Evolutionary conservation across 2,329 filamentous ascomycete species (phyloP).

Genomic region (Aciculosporium take): DNA sequence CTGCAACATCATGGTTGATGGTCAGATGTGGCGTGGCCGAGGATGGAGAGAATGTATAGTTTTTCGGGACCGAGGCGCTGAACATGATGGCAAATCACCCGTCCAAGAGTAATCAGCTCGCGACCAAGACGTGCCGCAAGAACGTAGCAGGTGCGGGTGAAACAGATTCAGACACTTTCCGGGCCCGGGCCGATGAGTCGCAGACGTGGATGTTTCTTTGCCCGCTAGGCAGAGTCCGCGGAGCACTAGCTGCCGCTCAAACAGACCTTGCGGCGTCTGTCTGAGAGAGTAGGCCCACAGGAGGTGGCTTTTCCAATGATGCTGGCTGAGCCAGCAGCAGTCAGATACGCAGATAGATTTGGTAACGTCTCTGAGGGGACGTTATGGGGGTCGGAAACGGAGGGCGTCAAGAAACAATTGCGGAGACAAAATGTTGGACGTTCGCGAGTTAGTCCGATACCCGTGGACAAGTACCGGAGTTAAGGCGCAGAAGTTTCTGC

Average conservation of each 20-base stretch:
- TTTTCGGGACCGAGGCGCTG: conserved; percentile 62
- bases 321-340: conserved; percentile 86
- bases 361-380: conserved; percentile 52
- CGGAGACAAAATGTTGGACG: conserved; percentile 77
- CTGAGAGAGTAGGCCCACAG: conserved; percentile 97
- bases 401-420: conserved; percentile 72
- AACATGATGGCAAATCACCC: conserved; percentile 43
- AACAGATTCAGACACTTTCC: background rate
- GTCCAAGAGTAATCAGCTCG: background rate
- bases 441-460: conserved; percentile 62
- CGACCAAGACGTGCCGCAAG: background rate
- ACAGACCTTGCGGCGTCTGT: conserved; percentile 88
- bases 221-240: conserved; percentile 44
- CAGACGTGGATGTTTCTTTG: conserved; percentile 11
- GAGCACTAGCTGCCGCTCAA: conserved; percentile 97
- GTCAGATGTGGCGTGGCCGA: conserved; percentile 78
- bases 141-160: too few relatives aligned
- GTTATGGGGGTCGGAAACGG: conserved; percentile 85
- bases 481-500: conserved; percentile 30
- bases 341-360: conserved; percentile 22
- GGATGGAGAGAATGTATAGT: conserved; percentile 72
- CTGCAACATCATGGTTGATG: conserved; percentile 89
- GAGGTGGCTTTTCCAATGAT: conserved; percentile 44
- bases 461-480: conserved; percentile 67
- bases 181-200: background rate